phyloP scores from a whole-genome alignment of 139 green algal species.

The Astrephomene gubernaculifera region DNA sequence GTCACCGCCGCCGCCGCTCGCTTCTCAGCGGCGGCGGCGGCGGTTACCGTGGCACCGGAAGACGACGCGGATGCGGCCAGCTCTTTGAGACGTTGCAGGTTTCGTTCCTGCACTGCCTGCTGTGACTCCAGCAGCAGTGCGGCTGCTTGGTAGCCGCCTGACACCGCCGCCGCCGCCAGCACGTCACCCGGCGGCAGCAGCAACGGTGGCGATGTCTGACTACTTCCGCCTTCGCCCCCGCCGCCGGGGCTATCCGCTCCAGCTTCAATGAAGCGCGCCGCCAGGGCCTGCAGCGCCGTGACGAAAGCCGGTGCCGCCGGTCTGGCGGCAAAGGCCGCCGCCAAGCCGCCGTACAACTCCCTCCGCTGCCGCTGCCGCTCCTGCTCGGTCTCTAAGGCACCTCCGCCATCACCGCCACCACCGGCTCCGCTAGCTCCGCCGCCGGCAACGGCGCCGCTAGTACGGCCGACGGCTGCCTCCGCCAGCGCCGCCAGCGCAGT shows the following conservation, averaged over 20 bases:
- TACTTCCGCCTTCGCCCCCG: no score
- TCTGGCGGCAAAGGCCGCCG: slow-evolving; percentile 5
- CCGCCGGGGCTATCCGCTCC: neutral
- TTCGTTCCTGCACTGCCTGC: neutral
- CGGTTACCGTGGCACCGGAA: neutral
- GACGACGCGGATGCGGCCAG: neutral
- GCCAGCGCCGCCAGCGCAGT: slow-evolving; percentile 25
- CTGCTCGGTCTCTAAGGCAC: no score
- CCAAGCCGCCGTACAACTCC: neutral
- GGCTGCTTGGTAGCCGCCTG: neutral
- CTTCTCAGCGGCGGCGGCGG: neutral
- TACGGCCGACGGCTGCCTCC: neutral
- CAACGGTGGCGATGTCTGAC: neutral
- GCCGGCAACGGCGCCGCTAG: no score
- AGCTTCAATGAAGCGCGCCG: slow-evolving; percentile 3
- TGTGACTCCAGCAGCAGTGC: slow-evolving; percentile 30
- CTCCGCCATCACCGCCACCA: neutral
- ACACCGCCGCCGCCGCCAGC: slow-evolving; percentile 7
- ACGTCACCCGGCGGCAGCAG: slow-evolving; percentile 19
- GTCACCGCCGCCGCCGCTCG: neutral
- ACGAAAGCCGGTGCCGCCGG: slow-evolving; percentile 11
- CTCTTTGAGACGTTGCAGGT: neutral
- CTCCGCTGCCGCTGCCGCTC: neutral
- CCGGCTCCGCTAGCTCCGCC: neutral
- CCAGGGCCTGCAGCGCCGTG: slow-evolving; percentile 22